phyloP scores from a whole-genome alignment of 2,329 filamentous ascomycete genomes.

The Talaromyces verruculosus region DNA sequence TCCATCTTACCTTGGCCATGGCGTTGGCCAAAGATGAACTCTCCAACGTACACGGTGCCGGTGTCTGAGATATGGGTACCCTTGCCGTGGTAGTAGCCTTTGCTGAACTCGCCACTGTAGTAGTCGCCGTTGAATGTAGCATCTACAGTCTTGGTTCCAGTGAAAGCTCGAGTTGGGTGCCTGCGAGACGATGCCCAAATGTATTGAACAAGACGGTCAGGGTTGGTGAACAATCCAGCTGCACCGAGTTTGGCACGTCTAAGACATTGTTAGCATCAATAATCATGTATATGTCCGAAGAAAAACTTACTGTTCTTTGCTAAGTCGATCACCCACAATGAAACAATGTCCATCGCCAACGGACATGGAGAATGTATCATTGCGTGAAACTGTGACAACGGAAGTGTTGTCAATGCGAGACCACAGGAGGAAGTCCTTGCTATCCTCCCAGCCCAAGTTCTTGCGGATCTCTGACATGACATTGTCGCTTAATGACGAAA shows the following conservation, averaged over 20 bases:
- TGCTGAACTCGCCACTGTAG: conserved; percentile 55
- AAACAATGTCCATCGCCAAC: conserved; percentile 43
- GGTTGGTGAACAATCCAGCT: conserved; percentile 39
- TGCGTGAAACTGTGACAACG: conserved; percentile 36
- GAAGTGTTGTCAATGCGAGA: conserved; percentile 42
- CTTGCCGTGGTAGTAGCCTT: conserved; percentile 54
- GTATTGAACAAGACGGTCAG: conserved; percentile 44
- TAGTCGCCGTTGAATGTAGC: conserved; percentile 56
- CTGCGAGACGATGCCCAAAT: conserved; percentile 46
- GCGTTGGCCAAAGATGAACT: conserved; percentile 54
- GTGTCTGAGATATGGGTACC: conserved; percentile 55
- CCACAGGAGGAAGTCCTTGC: conserved; percentile 47
- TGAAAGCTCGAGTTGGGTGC: conserved; percentile 47
- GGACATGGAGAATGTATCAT: conserved; percentile 37
- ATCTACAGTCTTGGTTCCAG: conserved; percentile 52
- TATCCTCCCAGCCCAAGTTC: conserved; percentile 38
- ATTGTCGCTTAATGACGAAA: conserved; percentile 41
- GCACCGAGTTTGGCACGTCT: conserved; percentile 37
- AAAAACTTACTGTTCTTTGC: conserved; percentile 37
- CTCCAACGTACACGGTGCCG: conserved; percentile 58
- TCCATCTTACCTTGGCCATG: conserved; percentile 59
- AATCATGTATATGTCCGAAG: too few species aligned
- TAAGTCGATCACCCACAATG: conserved; percentile 44
- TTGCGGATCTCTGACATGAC: conserved; percentile 44
- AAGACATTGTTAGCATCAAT: conserved; percentile 20